These are phyloP conservation scores for Cryptococcus sp. DNA, from an alignment of 1,284 basidiomycete genomes.

Conservation along the genomic window DNA sequence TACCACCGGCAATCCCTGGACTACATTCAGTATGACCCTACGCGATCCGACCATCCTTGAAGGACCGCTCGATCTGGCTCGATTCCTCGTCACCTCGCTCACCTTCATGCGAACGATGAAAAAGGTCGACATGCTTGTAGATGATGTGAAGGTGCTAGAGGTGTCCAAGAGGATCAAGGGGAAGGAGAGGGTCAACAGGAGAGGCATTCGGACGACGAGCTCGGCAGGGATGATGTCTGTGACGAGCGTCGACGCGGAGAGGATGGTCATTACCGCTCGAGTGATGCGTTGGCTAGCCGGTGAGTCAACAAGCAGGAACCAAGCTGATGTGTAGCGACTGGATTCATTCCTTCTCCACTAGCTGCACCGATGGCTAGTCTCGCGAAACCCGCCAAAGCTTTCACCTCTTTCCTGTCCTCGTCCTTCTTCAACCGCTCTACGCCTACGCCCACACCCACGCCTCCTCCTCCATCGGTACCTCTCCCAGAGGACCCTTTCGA, in stretches of 20 bases:
- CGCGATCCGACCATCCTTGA: constrained; percentile 80
- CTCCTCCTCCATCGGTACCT: constrained; percentile 40
- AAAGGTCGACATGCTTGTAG: constrained; percentile 70
- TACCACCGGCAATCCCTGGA: constrained; percentile 58
- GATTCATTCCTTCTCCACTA: constrained; percentile 48
- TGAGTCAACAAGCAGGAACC: constrained; percentile 8
- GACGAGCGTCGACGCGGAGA: constrained; percentile 58
- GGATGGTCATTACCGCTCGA: constrained; percentile 72
- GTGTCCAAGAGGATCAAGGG: constrained; percentile 66
- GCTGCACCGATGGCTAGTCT: constrained; percentile 27
- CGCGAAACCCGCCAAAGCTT: constrained; percentile 54
- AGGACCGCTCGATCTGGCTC: constrained; percentile 71
- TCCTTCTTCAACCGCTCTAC: constrained; percentile 50
- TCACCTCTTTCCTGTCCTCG: constrained; percentile 69
- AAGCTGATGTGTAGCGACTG: constrained; percentile 51
- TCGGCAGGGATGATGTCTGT: constrained; percentile 62
- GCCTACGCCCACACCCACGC: constrained; percentile 46
- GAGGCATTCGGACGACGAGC: constrained; percentile 47
- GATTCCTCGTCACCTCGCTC: constrained; percentile 86
- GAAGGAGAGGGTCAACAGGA: constrained; percentile 55
- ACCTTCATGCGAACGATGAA: constrained; percentile 85
- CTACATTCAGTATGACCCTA: constrained; percentile 83
- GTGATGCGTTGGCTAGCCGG: constrained; percentile 65
- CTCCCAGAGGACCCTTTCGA: constrained; percentile 54
- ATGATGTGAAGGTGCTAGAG: constrained; percentile 68